Evolutionary conservation across 345 rosid genomes (phyloP).

Genomic region (Toxicodendron radicans): DNA sequence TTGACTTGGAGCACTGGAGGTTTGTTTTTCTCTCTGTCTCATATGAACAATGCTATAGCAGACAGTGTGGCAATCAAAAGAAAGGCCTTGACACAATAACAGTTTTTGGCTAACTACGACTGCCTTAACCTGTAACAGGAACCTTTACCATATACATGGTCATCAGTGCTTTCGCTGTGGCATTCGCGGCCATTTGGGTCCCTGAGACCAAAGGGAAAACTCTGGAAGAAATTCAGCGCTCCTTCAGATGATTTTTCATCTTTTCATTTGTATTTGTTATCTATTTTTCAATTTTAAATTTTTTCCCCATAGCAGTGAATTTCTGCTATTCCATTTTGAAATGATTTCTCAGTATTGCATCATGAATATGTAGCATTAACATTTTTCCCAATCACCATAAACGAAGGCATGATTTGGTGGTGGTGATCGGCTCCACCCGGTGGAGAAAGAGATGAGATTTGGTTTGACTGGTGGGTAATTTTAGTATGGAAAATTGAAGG

Average conservation of each 20-base stretch:
- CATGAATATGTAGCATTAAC: background rate
- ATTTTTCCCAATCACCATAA: background rate
- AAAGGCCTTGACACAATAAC: too few relatives aligned
- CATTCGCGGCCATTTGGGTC: conserved; percentile 63
- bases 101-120: background rate
- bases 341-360: background rate
- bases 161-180: conserved; percentile 61
- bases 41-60: background rate
- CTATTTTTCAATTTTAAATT: too few relatives aligned
- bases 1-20: conserved; percentile 88
- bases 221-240: conserved; percentile 84
- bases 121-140: conserved; percentile 46
- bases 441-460: too few relatives aligned
- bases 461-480: too few relatives aligned
- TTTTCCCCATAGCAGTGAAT: background rate
- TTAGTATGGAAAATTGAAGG: too few relatives aligned
- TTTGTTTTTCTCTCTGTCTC: too few relatives aligned
- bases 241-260: conserved; percentile 68
- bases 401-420: conserved; percentile 11
- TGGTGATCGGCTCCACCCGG: too few relatives aligned
- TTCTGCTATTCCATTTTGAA: conserved; percentile 5
- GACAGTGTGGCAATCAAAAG: background rate
- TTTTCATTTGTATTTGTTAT: background rate
- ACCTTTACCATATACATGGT: conserved; percentile 73
- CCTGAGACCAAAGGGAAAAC: conserved; percentile 95